Evolutionary conservation across 2,329 filamentous ascomycete genomes (phyloP), one percentile per base, ranked within the genome.

Genomic region (Aspergillus sp.): DNA sequence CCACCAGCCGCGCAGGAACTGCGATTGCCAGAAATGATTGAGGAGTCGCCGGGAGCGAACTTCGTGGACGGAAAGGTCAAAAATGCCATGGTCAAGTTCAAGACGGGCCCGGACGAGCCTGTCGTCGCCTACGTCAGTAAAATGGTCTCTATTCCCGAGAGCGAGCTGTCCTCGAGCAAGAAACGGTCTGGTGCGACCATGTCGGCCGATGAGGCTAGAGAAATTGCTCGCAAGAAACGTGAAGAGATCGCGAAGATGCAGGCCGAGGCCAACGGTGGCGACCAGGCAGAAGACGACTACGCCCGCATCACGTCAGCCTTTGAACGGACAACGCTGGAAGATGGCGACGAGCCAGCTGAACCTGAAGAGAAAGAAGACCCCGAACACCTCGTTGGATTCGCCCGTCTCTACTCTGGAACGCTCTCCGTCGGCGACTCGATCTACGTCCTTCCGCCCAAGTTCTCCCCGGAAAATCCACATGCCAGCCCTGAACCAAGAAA

Each of bases 121-220:
- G 85, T 95, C 0, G 90, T 99, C 1, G 93, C 90, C 8, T 99
- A 96, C 60, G 89, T 99, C 55, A 97, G 93, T 74, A 99, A 99
- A 70, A 96, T 99, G 91, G 89, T 97, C 1, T 94, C 94, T 0
- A 81, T 99, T 11, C 93, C 91, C 0, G 90, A 95, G 65, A 96
- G 90, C 70, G 93, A 99, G 63, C 77, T 99, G 4, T 89, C 90
- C 0, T 84, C 93, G 48, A 96, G 96, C 69, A 71, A 71, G 19
- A 95, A 88, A 70, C 82, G 90, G 43, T 81, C 84, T 14, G 86
- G 87, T 0, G 85, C 75, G 17, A 74, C 85, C 41, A 80, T 97
- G 65, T 95, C 84, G 36, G 88, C 90, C 1, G 94, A 96, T 57
- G 94, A 97, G 72, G 94, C 94, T 3, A 80, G 89, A 59, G 92